A percentile compares a stretch with the other conserved stretches of the same genome.
Evolutionary conservation across 2,329 filamentous ascomycete genomes (phyloP).

Genomic region (Leptographium radiaticola): DNA sequence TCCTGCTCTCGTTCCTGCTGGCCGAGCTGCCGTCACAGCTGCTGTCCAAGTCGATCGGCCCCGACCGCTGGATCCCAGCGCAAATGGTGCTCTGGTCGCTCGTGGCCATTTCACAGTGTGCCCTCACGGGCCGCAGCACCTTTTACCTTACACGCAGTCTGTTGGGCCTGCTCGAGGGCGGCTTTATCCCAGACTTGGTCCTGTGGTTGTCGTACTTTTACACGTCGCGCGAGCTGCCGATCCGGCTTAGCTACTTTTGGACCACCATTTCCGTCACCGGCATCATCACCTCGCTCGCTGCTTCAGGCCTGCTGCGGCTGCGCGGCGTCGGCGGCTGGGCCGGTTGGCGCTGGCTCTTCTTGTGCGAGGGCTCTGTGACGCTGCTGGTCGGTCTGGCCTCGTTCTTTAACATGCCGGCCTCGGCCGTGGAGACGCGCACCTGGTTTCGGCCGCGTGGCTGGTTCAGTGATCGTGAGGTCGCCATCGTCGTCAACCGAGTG

Average conservation of each 20-base stretch:
- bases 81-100: constrained; percentile 23
- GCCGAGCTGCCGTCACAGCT: constrained; percentile 51
- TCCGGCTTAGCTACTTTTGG: constrained; percentile 22
- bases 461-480: constrained; percentile 38
- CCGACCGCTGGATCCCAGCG: constrained; percentile 23
- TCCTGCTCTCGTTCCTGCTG: constrained; percentile 37
- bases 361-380: constrained; percentile 39
- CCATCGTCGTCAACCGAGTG: constrained; percentile 44
- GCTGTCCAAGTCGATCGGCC: constrained; percentile 36
- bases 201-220: constrained; percentile 23
- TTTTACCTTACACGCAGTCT: constrained; percentile 19
- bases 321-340: constrained; percentile 18
- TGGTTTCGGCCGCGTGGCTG: constrained; percentile 34
- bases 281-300: constrained; percentile 20
- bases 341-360: constrained; percentile 32
- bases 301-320: constrained; percentile 21
- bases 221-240: constrained; percentile 18
- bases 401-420: constrained; percentile 33
- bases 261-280: constrained; percentile 17
- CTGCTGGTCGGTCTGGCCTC: constrained; percentile 27
- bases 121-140: constrained; percentile 15
- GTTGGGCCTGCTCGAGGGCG: constrained; percentile 20
- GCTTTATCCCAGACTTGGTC: constrained; percentile 22
- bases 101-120: constrained; percentile 20
- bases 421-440: constrained; percentile 26